These are phyloP conservation scores for Candida patagonica DNA, from an alignment of 805 yeast genomes.

Conservation along the genomic window DNA sequence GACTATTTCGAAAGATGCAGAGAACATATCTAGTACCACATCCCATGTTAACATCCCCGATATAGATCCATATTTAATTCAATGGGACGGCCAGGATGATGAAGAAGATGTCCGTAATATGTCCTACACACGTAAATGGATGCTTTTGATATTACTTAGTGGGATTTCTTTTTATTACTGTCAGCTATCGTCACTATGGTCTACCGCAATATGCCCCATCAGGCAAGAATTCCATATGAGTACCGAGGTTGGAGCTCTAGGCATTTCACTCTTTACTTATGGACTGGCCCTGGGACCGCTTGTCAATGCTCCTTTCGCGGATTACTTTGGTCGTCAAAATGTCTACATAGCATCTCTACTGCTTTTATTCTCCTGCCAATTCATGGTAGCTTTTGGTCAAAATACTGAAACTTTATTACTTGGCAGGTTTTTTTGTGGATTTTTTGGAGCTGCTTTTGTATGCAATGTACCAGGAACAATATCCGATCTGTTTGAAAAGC, in stretches of 20 bases:
- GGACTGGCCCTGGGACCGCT: conserved; percentile 61
- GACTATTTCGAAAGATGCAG: too few species aligned
- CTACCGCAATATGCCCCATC: conserved; percentile 35
- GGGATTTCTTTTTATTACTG: conserved; percentile 26
- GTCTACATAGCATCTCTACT: conserved; percentile 47
- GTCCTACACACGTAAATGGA: conserved; percentile 30
- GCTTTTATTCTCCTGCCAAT: conserved; percentile 38
- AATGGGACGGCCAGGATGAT: conserved; percentile 26
- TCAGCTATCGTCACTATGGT: conserved; percentile 42
- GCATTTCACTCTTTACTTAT: conserved; percentile 44
- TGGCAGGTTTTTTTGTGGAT: conserved; percentile 64
- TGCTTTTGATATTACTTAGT: conserved; percentile 25
- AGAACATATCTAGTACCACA: too few species aligned
- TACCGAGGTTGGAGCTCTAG: conserved; percentile 36
- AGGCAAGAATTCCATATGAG: conserved; percentile 31
- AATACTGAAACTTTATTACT: conserved; percentile 35
- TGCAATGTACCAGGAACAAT: conserved; percentile 82
- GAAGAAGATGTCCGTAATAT: conserved; percentile 30
- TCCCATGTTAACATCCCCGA: too few species aligned
- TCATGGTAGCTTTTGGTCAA: conserved; percentile 38
- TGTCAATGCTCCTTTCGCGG: conserved; percentile 60
- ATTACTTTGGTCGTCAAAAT: conserved; percentile 60
- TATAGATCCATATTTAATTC: conserved; percentile 2
- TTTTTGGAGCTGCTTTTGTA: conserved; percentile 72
- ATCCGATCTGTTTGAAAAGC: conserved; percentile 63